phyloP scores from a whole-genome alignment of 805 yeast genomes.

The Metschnikowia colocasiae region DNA sequence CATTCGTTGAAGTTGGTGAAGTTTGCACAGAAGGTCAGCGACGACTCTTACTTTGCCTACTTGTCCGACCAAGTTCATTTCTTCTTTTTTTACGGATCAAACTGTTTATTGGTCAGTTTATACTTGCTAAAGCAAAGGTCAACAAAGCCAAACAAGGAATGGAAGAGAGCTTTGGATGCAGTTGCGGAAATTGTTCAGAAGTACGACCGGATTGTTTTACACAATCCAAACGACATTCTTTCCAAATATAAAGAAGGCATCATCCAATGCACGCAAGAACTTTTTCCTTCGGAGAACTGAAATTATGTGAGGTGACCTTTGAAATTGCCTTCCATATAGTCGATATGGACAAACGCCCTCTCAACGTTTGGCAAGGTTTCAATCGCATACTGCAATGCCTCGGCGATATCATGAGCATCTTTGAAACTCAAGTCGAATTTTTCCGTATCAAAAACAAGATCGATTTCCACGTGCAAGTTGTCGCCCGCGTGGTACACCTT shows the following conservation, averaged over 20 bases:
- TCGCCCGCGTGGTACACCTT: slow-evolving; percentile 80
- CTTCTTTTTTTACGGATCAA: slow-evolving; percentile 42
- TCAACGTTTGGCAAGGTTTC: slow-evolving; percentile 77
- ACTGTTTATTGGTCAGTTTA: slow-evolving; percentile 31
- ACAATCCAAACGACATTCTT: slow-evolving; percentile 28
- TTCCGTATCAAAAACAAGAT: slow-evolving; percentile 48
- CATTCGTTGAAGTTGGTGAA: slow-evolving; percentile 43
- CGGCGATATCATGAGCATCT: slow-evolving; percentile 79
- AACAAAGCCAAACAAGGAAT: not conserved
- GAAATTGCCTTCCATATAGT: slow-evolving; percentile 49
- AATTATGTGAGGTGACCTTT: slow-evolving; percentile 36
- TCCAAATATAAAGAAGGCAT: slow-evolving; percentile 28
- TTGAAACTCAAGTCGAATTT: slow-evolving; percentile 49
- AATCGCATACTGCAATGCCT: slow-evolving; percentile 73
- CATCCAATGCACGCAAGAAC: slow-evolving; percentile 7
- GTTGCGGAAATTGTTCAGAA: slow-evolving; percentile 25
- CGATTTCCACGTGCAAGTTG: slow-evolving; percentile 71
- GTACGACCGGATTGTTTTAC: slow-evolving; percentile 27
- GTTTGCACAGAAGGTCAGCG: slow-evolving; percentile 37
- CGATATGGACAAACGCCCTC: slow-evolving; percentile 78
- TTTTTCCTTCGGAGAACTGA: slow-evolving; percentile 9
- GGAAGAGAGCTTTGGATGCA: slow-evolving; percentile 12
- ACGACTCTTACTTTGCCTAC: slow-evolving; percentile 60
- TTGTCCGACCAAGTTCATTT: slow-evolving; percentile 70
- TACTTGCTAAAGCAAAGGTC: slow-evolving; percentile 6